A percentile compares a stretch with the other conserved stretches of the same genome.
Conservation (phyloP, 345 rosid species). For the Aquilaria yunnanensis region DNA sequence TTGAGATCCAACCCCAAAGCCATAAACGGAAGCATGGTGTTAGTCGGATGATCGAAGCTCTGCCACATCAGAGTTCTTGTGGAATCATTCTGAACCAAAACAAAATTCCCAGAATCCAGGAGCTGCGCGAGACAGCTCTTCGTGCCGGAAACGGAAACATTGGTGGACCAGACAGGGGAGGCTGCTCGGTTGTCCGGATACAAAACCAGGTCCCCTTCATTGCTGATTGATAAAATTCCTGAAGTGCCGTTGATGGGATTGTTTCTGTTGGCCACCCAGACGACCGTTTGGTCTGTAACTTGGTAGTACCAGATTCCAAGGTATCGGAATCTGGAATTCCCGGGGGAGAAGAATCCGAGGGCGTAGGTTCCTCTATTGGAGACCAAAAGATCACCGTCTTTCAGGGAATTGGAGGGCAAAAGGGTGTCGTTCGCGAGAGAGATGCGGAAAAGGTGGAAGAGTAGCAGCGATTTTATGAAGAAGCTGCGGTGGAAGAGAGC, state of each 20-base stretch:
- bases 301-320: conserved; percentile 74
- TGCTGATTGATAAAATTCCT: conserved; percentile 33
- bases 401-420: conserved; percentile 21
- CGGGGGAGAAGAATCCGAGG: conserved; percentile 64
- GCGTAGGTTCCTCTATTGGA: conserved; percentile 33
- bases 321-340: conserved; percentile 42
- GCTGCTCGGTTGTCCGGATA: conserved; percentile 20
- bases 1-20: conserved; percentile 44
- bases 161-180: conserved; percentile 44
- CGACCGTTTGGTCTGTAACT: conserved; percentile 36
- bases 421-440: conserved; percentile 24
- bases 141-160: conserved; percentile 17
- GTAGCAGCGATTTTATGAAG: neutral
- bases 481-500: neutral
- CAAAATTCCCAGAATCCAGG: conserved; percentile 60
- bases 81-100: conserved; percentile 27
- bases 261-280: conserved; percentile 82
- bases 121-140: conserved; percentile 32
- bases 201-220: conserved; percentile 37
- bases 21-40: conserved; percentile 57
- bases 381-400: conserved; percentile 39
- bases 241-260: conserved; percentile 37
- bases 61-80: conserved; percentile 38
- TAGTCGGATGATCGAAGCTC: conserved; percentile 65
- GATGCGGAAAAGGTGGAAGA: conserved; percentile 18